Evolutionary conservation across 192 early-diverging fungal genomes (phyloP).

Genomic region (Coemansia sp.): DNA sequence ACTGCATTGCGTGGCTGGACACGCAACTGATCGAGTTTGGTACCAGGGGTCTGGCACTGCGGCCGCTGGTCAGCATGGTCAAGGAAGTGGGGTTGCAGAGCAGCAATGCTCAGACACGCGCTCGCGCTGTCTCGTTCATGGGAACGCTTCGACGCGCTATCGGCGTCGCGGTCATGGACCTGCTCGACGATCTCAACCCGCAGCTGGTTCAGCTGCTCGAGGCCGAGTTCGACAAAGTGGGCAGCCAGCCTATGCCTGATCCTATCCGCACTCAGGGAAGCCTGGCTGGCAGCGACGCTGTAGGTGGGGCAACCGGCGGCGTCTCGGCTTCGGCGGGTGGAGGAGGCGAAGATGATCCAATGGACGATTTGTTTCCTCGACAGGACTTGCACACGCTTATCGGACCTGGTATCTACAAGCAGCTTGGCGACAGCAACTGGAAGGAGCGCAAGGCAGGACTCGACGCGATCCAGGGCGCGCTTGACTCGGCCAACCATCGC

Average conservation of each 20-base stretch:
- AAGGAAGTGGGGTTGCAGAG: conserved; percentile 77
- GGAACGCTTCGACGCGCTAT: conserved; percentile 81
- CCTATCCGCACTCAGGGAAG: conserved; percentile 48
- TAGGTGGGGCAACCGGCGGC: not conserved
- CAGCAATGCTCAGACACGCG: conserved; percentile 81
- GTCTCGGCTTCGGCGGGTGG: not conserved
- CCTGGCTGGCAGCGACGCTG: conserved; percentile 8
- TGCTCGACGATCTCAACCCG: conserved; percentile 87
- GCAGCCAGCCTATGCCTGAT: conserved; percentile 56
- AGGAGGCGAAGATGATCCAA: conserved; percentile 56
- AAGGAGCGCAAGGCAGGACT: conserved; percentile 90
- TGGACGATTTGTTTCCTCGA: conserved; percentile 87
- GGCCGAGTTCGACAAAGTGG: conserved; percentile 91
- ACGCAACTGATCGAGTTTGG: conserved; percentile 90
- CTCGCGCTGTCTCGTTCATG: conserved; percentile 77
- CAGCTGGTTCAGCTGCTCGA: conserved; percentile 83
- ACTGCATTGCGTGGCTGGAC: conserved; percentile 87
- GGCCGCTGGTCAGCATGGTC: conserved; percentile 81
- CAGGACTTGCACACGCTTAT: conserved; percentile 76
- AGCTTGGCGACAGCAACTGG: conserved; percentile 80
- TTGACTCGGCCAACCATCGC: conserved; percentile 78
- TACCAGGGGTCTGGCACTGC: conserved; percentile 71
- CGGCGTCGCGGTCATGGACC: conserved; percentile 78
- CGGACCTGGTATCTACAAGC: conserved; percentile 61
- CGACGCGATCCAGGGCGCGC: conserved; percentile 75